Conservation (phyloP, 108 stramenopile species). For the Discostella stelligeroides region DNA sequence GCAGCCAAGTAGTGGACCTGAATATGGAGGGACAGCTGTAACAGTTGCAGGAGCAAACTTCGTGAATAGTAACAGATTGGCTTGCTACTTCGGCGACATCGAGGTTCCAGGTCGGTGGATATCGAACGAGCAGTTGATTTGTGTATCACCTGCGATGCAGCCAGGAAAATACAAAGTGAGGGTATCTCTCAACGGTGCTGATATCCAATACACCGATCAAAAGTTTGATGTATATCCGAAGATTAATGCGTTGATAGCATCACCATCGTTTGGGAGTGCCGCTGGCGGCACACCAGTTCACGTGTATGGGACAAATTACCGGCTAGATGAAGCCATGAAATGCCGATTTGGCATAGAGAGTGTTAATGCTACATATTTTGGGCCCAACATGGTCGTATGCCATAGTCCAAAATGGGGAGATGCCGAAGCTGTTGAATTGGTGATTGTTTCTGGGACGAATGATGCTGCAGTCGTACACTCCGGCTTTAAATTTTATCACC, state of each 20-base stretch:
- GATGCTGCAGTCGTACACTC: slow-evolving; percentile 22
- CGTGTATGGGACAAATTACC: slow-evolving; percentile 42
- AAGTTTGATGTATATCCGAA: slow-evolving; percentile 14
- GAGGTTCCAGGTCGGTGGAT: slow-evolving; percentile 22
- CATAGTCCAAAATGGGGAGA: slow-evolving; percentile 15
- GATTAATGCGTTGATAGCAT: slow-evolving; percentile 30
- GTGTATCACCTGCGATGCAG: slow-evolving; percentile 20
- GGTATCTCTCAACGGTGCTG: slow-evolving; percentile 40
- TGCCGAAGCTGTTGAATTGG: slow-evolving; percentile 21
- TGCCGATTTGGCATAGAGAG: slow-evolving; percentile 30
- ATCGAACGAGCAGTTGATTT: slow-evolving; percentile 24
- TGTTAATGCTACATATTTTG: slow-evolving; percentile 21
- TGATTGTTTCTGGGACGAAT: slow-evolving; percentile 17
- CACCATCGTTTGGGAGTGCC: slow-evolving; percentile 28
- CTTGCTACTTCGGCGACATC: slow-evolving; percentile 29
- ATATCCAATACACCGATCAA: slow-evolving; percentile 16
- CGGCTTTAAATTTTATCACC: slow-evolving; percentile 28
- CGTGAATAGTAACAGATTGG: slow-evolving; percentile 2
- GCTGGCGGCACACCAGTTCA: slow-evolving; percentile 24
- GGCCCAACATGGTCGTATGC: slow-evolving; percentile 37
- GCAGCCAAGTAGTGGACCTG: slow-evolving; percentile 14
- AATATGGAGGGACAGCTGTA: slow-evolving; percentile 18
- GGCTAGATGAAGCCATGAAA: slow-evolving; percentile 15
- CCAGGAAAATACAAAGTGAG: slow-evolving; percentile 32
- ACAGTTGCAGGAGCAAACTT: slow-evolving; percentile 29